These are phyloP conservation scores for Leishmania tropica DNA, from an alignment of 208 protist genomes.

Conservation along the genomic window DNA sequence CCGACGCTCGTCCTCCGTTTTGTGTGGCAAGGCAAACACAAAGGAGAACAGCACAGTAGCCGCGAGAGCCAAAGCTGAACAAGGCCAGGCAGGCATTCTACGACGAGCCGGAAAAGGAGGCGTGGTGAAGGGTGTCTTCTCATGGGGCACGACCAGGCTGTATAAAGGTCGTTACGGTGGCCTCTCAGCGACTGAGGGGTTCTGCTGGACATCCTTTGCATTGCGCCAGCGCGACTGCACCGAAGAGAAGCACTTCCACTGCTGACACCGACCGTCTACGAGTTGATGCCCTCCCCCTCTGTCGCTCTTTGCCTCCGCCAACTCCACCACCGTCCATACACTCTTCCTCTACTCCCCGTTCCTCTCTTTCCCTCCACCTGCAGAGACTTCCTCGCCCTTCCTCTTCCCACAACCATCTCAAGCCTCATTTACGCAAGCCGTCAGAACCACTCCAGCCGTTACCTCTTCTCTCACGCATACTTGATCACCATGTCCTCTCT, in stretches of 20 bases:
- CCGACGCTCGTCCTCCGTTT: not conserved
- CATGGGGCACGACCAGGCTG: not conserved
- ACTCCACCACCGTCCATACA: not conserved
- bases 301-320: not conserved
- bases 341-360: not conserved
- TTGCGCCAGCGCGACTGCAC: not conserved
- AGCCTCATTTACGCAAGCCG: not conserved
- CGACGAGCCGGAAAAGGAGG: not conserved
- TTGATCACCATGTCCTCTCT: slow-evolving; percentile 7
- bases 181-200: not conserved
- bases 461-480: not conserved
- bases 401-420: not conserved
- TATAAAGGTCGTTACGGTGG: not conserved
- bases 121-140: not conserved
- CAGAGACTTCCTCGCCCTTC: not conserved
- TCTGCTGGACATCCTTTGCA: not conserved
- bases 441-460: not conserved
- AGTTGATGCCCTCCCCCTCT: not conserved
- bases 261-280: not conserved
- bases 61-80: not conserved
- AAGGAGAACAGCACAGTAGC: not conserved
- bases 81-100: not conserved
- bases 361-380: not conserved
- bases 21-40: not conserved
- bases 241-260: not conserved